These are phyloP conservation scores for Melanogaster broomeanus DNA, from an alignment of 768 basidiomycete genomes.

Conservation along the genomic window DNA sequence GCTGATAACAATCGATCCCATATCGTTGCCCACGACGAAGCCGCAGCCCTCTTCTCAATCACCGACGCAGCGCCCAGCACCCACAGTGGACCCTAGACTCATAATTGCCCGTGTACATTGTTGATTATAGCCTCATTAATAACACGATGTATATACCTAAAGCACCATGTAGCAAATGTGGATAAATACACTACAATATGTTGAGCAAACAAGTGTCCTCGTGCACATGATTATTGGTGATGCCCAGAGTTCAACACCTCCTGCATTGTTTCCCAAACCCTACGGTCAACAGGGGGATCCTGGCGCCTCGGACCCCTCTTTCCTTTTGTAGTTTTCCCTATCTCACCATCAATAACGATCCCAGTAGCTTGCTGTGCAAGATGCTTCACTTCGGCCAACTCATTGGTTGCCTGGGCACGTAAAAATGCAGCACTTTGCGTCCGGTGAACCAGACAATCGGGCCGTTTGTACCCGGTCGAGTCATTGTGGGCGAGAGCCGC, in stretches of 20 bases:
- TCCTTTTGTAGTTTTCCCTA: slow-evolving; percentile 31
- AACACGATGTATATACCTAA: background rate
- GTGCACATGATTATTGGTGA: background rate
- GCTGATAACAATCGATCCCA: slow-evolving; percentile 14
- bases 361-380: slow-evolving; percentile 59
- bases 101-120: slow-evolving; percentile 12
- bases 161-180: background rate
- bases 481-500: background rate
- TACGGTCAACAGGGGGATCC: slow-evolving; percentile 12
- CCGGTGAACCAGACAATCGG: slow-evolving; percentile 68
- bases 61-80: slow-evolving; percentile 1
- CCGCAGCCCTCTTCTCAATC: background rate
- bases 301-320: slow-evolving; percentile 11
- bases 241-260: slow-evolving; percentile 17
- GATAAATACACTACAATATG: background rate
- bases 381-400: slow-evolving; percentile 70
- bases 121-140: background rate
- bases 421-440: slow-evolving; percentile 66
- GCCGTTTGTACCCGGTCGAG: slow-evolving; percentile 47
- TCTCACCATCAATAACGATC: slow-evolving; percentile 33
- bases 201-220: background rate
- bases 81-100: slow-evolving; percentile 2
- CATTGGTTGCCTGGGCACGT: slow-evolving; percentile 73
- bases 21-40: slow-evolving; percentile 13
- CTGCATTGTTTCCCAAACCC: slow-evolving; percentile 24